A percentile compares a stretch with the other conserved stretches of the same genome.
These are phyloP conservation scores for Pseudomicrostroma phylloplanum DNA, from an alignment of 1,284 basidiomycete genomes.

Conservation along the genomic window DNA sequence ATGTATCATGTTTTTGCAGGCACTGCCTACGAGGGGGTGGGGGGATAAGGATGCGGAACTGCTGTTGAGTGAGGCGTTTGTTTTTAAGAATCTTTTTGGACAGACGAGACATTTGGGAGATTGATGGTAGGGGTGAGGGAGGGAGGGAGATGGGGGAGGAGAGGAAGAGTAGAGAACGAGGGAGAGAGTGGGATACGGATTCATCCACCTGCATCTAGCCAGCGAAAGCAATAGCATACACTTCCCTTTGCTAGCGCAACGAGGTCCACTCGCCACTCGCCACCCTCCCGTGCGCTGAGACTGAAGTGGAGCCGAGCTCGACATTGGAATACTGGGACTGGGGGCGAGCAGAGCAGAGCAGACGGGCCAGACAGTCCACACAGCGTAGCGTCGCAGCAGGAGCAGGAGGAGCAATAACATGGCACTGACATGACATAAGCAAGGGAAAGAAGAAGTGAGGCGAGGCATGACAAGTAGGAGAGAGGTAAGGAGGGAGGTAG, in stretches of 20 bases:
- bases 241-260: background rate
- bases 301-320: too few relatives aligned
- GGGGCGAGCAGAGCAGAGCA: too few relatives aligned
- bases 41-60: conserved; percentile 91
- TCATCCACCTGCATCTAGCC: background rate
- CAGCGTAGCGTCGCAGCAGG: too few relatives aligned
- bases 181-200: background rate
- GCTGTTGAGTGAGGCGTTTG: conserved; percentile 89
- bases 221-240: background rate
- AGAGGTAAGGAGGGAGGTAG: background rate
- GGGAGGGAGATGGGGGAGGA: background rate
- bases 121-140: background rate
- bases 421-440: too few relatives aligned
- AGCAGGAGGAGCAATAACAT: too few relatives aligned
- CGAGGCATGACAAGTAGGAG: too few relatives aligned
- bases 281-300: background rate
- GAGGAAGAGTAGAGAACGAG: background rate
- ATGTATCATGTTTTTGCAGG: conserved; percentile 98
- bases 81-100: conserved; percentile 48
- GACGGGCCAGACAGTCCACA: too few relatives aligned
- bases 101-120: conserved; percentile 6
- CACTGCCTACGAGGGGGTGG: conserved; percentile 89
- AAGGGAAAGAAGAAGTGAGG: too few relatives aligned
- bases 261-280: background rate
- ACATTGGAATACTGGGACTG: too few relatives aligned